Percentiles rank a stretch among this genome's conserved stretches.
phyloP scores from a whole-genome alignment of 148 eudicot species.

The Camellia sinensis region DNA sequence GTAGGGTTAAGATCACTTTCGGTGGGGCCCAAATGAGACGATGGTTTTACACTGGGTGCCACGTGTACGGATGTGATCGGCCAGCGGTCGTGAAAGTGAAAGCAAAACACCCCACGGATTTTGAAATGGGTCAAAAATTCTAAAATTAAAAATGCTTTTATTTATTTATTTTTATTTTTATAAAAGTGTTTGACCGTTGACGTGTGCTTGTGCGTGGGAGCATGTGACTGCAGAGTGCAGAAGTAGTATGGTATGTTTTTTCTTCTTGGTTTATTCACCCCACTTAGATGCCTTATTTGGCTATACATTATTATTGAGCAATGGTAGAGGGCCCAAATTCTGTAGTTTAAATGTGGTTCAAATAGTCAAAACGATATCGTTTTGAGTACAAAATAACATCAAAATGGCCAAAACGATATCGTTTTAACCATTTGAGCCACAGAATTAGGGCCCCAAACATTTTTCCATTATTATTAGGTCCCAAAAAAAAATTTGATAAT shows the following conservation, averaged over 20 bases:
- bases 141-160: not conserved
- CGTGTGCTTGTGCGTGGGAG: not conserved
- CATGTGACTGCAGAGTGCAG: not conserved
- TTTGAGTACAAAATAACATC: no score
- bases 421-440: no score
- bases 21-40: not conserved
- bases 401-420: no score
- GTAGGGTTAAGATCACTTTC: not conserved
- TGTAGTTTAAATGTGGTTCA: no score
- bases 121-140: not conserved
- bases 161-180: no score
- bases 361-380: no score
- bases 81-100: not conserved
- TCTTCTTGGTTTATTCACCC: not conserved
- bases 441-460: no score
- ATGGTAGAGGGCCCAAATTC: no score
- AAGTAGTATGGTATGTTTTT: not conserved
- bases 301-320: not conserved
- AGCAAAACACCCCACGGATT: not conserved
- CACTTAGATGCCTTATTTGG: not conserved
- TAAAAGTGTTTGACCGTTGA: constrained; percentile 1
- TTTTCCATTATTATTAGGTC: no score
- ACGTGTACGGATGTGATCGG: constrained; percentile 7
- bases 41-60: not conserved
- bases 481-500: no score